Evolutionary conservation across 306 rosid genomes (phyloP).

Genomic region (Malus orientalis): DNA sequence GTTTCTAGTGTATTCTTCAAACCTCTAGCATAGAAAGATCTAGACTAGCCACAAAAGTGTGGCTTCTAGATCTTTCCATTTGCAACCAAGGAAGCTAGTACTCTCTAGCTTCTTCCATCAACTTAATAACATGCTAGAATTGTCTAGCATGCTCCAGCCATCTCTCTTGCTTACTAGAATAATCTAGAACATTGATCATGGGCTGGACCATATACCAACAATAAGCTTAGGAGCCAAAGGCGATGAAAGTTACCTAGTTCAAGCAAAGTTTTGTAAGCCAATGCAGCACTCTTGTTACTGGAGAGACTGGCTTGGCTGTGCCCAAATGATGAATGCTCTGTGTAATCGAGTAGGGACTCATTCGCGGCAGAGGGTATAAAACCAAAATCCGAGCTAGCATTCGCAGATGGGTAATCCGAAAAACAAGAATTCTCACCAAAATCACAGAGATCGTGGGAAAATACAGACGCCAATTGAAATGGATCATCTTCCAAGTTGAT

Average conservation of each 20-base stretch:
- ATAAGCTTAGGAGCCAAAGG: not conserved
- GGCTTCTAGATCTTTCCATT: no score
- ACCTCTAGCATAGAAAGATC: no score
- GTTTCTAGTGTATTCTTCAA: no score
- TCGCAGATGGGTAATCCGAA: constrained; percentile 17
- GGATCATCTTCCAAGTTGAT: constrained; percentile 13
- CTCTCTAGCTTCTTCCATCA: no score
- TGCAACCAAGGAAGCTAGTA: no score
- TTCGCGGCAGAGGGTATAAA: not conserved
- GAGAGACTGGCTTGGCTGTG: constrained; percentile 11
- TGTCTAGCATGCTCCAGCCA: no score
- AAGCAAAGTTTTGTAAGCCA: constrained; percentile 10
- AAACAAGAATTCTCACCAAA: not conserved
- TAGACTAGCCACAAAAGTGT: no score
- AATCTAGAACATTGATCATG: no score
- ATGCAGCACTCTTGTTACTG: constrained; percentile 17
- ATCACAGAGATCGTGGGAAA: constrained; percentile 5
- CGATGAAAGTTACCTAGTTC: constrained; percentile 27
- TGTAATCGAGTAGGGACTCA: constrained; percentile 4
- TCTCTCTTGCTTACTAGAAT: no score
- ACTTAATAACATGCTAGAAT: no score
- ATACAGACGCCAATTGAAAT: not conserved
- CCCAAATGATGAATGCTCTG: constrained; percentile 13
- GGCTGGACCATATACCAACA: no score
- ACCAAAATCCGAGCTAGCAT: constrained; percentile 11